phyloP scores from a whole-genome alignment of 331 rosid genomes.

The Dryas integrifolia region DNA sequence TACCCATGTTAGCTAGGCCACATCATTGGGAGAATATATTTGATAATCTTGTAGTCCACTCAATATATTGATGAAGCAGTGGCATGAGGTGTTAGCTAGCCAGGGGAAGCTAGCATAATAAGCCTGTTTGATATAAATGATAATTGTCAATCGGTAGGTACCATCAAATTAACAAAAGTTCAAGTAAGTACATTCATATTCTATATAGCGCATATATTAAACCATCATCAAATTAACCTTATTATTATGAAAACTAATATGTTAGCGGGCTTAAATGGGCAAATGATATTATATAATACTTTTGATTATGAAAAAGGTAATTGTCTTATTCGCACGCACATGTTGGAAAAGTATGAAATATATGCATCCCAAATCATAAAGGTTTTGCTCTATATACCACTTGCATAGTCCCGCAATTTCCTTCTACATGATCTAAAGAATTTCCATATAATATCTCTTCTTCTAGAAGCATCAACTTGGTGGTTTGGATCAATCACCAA shows the following conservation, averaged over 20 bases:
- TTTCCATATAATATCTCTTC: not conserved
- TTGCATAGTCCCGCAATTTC: not conserved
- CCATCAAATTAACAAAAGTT: not conserved
- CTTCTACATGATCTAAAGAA: not conserved
- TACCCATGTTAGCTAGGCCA: not conserved
- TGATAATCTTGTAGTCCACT: not conserved
- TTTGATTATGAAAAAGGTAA: not conserved
- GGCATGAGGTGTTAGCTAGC: too few species aligned
- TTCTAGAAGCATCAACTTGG: not conserved
- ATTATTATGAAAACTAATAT: not conserved
- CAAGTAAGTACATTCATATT: constrained; percentile 6
- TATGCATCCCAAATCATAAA: not conserved
- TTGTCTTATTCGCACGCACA: constrained; percentile 3
- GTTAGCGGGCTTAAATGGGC: constrained; percentile 4
- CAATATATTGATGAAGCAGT: too few species aligned
- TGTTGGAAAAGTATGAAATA: not conserved
- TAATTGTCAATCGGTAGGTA: not conserved
- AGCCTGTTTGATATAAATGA: too few species aligned
- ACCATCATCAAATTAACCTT: not conserved
- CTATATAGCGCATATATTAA: not conserved
- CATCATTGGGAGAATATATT: not conserved
- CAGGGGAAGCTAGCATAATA: too few species aligned
- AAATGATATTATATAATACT: not conserved
- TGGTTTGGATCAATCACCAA: not conserved
- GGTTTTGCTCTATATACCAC: constrained; percentile 1